Conservation (phyloP, 495 filamentous ascomycete genomes). For the Penicillium nucicola region DNA sequence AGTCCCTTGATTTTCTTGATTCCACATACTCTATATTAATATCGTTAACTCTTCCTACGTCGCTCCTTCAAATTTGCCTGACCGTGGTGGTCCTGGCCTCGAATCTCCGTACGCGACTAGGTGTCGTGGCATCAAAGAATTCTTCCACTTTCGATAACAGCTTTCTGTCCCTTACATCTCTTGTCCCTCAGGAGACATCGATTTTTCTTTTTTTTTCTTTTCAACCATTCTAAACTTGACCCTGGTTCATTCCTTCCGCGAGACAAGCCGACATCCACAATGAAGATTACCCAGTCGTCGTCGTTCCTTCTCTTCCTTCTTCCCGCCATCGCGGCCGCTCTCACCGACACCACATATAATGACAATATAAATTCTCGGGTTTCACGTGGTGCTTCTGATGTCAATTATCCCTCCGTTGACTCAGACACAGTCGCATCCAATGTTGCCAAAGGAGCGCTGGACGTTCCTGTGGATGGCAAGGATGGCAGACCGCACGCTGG, state of each 20-base stretch:
- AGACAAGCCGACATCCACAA: conserved; percentile 12
- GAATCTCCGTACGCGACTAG: not conserved
- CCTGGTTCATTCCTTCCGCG: conserved; percentile 13
- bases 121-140: conserved; percentile 6
- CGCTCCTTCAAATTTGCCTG: not conserved
- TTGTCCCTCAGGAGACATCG: not conserved
- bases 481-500: conserved; percentile 94
- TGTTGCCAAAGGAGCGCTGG: conserved; percentile 62
- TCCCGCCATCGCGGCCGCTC: conserved; percentile 32
- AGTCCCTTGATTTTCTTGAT: not conserved
- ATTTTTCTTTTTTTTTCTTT: not conserved
- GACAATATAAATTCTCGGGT: conserved; percentile 6
- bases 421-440: conserved; percentile 21
- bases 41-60: not conserved
- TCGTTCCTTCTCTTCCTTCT: conserved; percentile 34
- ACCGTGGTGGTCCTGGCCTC: not conserved
- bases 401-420: conserved; percentile 14
- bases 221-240: not conserved
- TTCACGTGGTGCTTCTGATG: conserved; percentile 12
- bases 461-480: conserved; percentile 90
- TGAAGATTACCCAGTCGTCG: conserved; percentile 33
- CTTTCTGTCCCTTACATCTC: not conserved
- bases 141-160: not conserved
- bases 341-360: conserved; percentile 17
- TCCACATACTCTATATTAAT: conserved; percentile 1